Base-by-base conservation (phyloP, 176 grass and related monocot species). In the Canna indica region DNA sequence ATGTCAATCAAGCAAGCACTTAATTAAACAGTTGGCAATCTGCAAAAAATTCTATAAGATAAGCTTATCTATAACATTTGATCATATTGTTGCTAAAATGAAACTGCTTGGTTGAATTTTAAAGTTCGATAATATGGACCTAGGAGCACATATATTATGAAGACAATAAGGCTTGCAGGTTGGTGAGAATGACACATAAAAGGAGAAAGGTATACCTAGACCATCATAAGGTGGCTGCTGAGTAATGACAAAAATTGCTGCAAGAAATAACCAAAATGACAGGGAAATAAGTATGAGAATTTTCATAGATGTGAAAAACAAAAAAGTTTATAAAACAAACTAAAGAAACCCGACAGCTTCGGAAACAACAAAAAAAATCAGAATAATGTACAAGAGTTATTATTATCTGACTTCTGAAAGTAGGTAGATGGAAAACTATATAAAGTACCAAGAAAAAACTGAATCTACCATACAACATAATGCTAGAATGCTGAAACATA, bases 221-320 rank as follows among this genome's bases (percentile, higher is more conserved):
- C 73, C 82, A 34, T 88, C 88, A 84, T 80, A 87, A 78, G 86
- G 89, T 53, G 94, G 86, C 57, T 93, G 84, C 75, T 92, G 89
- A 84, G 79, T 56, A 69, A 97, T 78, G 78, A 84, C 75, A 76
- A 83, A 97, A 77, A 93, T 97, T 85, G 87, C 89, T 93, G 86
- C 84, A 86, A 56, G 33, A 70, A 27, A 44, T 59, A 72, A 80
- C 36, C 68, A 86, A 81, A 54, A 56, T 44, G 61, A 52, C 33
- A 54, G 70, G 67, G 13, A 68, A 79, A 25, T 34, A 33, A 22
- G 73, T 72, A 74, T 59, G 22, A 69, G 47, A 74, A 33, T 20
- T 64, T 76, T 13, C 24, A 76, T 42, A 68, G 38, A 68, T 66
- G 50, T 63, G 61, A 29, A n/a, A 68, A 27, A 17, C 20, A 46